These are phyloP conservation scores for Populus simonii DNA, from an alignment of 345 rosid genomes.

Conservation along the genomic window DNA sequence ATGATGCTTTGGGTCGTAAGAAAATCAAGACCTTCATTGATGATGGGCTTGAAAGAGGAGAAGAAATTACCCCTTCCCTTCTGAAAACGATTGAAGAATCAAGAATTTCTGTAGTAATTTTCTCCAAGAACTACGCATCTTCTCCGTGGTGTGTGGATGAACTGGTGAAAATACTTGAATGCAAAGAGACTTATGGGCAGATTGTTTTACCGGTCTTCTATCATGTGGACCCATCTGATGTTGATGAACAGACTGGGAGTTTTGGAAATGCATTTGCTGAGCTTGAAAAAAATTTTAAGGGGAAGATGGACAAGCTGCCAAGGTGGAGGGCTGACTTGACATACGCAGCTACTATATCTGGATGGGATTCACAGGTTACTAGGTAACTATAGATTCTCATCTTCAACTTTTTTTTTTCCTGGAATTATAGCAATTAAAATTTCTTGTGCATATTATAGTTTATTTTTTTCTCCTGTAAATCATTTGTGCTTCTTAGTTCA, in stretches of 20 bases:
- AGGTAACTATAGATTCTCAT: not conserved
- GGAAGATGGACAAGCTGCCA: not conserved
- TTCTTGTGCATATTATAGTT: too few relatives aligned
- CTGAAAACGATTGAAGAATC: not conserved
- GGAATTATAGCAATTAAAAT: too few relatives aligned
- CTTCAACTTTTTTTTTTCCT: too few relatives aligned
- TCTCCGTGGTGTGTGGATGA: constrained; percentile 1
- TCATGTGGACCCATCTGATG: not conserved
- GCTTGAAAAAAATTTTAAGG: not conserved
- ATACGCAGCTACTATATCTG: not conserved
- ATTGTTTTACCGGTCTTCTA: too few relatives aligned
- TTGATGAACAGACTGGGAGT: not conserved
- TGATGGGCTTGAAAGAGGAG: too few relatives aligned
- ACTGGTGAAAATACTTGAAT: not conserved
- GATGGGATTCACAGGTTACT: not conserved
- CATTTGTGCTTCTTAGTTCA: too few relatives aligned
- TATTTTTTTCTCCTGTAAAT: too few relatives aligned
- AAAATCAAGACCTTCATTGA: too few relatives aligned
- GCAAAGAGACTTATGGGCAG: not conserved
- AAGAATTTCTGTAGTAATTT: too few relatives aligned
- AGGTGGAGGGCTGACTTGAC: not conserved
- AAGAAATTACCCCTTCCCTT: not conserved
- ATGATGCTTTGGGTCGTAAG: too few relatives aligned
- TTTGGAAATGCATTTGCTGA: not conserved
- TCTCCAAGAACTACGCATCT: not conserved